phyloP scores from a whole-genome alignment of 2,329 filamentous ascomycete genomes.

The Trichophaea hybrida region DNA sequence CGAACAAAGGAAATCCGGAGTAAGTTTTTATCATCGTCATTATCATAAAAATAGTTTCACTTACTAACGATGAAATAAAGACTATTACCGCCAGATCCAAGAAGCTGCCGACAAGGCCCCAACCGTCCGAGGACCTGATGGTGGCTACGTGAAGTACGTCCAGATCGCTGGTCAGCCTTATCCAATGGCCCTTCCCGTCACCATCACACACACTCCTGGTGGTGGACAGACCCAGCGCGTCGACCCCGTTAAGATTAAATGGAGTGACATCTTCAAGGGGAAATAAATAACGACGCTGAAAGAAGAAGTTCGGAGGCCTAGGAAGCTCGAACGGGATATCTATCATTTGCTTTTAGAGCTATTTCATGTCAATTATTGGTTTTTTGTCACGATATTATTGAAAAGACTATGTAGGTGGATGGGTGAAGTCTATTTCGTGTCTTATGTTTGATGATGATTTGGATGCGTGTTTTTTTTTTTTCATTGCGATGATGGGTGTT shows the following conservation, averaged over 20 bases:
- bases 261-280: slow-evolving; percentile 17
- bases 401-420: background rate
- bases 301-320: background rate
- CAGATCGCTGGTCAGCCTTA: slow-evolving; percentile 20
- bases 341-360: background rate
- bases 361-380: slow-evolving; percentile 1
- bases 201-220: slow-evolving; percentile 18
- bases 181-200: slow-evolving; percentile 21
- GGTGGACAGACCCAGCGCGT: slow-evolving; percentile 19
- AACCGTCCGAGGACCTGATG: slow-evolving; percentile 10
- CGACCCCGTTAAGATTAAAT: slow-evolving; percentile 20
- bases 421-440: background rate
- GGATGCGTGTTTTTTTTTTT: background rate
- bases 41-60: background rate
- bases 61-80: slow-evolving; percentile 7
- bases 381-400: background rate
- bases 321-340: background rate
- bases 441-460: background rate
- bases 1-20: slow-evolving; percentile 23
- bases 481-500: background rate
- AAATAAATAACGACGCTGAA: background rate
- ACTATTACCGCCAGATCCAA: slow-evolving; percentile 21
- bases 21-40: slow-evolving; percentile 6
- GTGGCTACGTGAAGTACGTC: slow-evolving; percentile 18
- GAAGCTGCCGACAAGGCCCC: slow-evolving; percentile 21